Base-by-base conservation (phyloP, 2,329 filamentous ascomycete species). In the Hypoxylon sp. region DNA sequence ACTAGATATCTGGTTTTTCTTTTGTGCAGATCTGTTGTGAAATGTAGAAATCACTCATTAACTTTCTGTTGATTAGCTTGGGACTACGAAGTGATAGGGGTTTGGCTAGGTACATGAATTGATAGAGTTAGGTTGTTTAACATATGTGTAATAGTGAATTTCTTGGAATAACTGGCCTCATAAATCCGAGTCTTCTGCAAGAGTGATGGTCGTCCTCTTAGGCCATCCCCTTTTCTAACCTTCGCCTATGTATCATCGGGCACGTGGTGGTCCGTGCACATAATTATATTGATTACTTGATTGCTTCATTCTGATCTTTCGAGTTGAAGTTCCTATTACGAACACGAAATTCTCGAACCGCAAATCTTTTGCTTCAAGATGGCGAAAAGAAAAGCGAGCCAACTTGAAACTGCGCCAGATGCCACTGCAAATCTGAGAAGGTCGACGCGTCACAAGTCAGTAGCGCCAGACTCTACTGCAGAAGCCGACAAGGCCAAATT, bases 381-480 rank as follows among this genome's bases (percentile, higher is more conserved):
- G 71, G 58, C 54, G 2, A 75, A 75, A 47, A 71, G 73, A 51
- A 75, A 75, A 63, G 69, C 69, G 35, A 62, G 22, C 19, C 59
- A 69, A 11, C 35, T 66, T 39, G 69, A 69, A 31, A 59, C 51
- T 14, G 67, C 63, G 26, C 54, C 48, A 29, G 67, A 71, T 50
- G 13, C n/a, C 6, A 44, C n/a, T 11, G 47, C 60, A 8, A 31
- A 39, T 47, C 55, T 73, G 44, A 68, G 73, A 39, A 68, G 73
- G 50, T 74, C 73, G 64, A 71, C 71, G 65, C 73, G 73, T 71
- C 71, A 62, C 29, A 74, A 69, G 46, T 47, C 64, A 44, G 22
- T 54, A 39, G 50, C 60, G 10, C 59, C 63, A 11, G 60, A 63
- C n/a, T 17, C 60, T 17, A 54, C 51, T n/a, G 53, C 58, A 1